Conservation (phyloP, 371 early-diverging fungal species). For the Blakeslea trispora region DNA sequence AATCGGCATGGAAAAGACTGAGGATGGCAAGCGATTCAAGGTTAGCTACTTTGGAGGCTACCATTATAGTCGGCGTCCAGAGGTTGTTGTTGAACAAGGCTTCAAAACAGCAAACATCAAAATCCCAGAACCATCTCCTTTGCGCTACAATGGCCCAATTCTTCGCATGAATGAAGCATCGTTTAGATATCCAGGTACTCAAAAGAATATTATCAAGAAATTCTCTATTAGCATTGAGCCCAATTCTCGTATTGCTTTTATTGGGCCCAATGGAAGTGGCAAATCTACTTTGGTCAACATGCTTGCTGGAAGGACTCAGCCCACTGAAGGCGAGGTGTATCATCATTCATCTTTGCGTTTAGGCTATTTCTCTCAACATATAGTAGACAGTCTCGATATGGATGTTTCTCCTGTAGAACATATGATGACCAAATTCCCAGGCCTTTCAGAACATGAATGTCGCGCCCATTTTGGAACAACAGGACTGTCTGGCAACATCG, state of each 20-base stretch:
- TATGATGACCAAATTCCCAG: slow-evolving; percentile 48
- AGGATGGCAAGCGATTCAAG: slow-evolving; percentile 70
- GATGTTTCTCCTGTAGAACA: slow-evolving; percentile 50
- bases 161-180: slow-evolving; percentile 66
- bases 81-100: slow-evolving; percentile 62
- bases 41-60: slow-evolving; percentile 64
- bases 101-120: slow-evolving; percentile 54
- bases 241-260: slow-evolving; percentile 62
- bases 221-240: slow-evolving; percentile 67
- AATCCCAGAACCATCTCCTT: slow-evolving; percentile 58
- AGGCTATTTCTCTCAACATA: slow-evolving; percentile 84
- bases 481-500: slow-evolving; percentile 64
- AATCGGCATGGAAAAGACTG: slow-evolving; percentile 66
- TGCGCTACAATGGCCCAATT: slow-evolving; percentile 65
- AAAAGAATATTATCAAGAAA: slow-evolving; percentile 22
- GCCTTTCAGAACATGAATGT: slow-evolving; percentile 58
- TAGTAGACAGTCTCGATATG: slow-evolving; percentile 64
- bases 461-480: slow-evolving; percentile 69
- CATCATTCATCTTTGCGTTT: slow-evolving; percentile 60
- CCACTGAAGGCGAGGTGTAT: slow-evolving; percentile 60
- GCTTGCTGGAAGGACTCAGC: slow-evolving; percentile 58
- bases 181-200: slow-evolving; percentile 52
- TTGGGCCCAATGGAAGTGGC: slow-evolving; percentile 84
- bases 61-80: slow-evolving; percentile 43
- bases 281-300: slow-evolving; percentile 85